A percentile compares a stretch with the other conserved stretches of the same genome.
Evolutionary conservation across 1,284 basidiomycete genomes (phyloP).

Genomic region (Trichosporon inkin): DNA sequence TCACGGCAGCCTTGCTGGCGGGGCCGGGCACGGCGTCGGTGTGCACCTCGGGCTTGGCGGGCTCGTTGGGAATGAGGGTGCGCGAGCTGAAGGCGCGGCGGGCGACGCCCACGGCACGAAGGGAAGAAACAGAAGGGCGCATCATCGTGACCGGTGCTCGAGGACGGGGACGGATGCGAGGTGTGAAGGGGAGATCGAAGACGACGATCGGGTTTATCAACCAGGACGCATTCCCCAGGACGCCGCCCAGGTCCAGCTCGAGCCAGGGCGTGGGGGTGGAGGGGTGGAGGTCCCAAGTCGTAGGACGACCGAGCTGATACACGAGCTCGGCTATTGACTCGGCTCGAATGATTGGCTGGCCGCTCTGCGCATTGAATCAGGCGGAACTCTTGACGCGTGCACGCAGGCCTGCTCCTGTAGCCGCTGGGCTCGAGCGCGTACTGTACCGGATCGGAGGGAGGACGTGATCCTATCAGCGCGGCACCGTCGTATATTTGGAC

Average conservation of each 20-base stretch:
- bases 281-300: background rate
- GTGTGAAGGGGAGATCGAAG: background rate
- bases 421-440: background rate
- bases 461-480: too few relatives aligned
- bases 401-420: background rate
- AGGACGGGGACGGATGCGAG: background rate
- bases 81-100: constrained; percentile 28
- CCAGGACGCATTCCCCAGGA: background rate
- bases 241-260: background rate
- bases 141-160: background rate
- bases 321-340: constrained; percentile 4
- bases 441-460: too few relatives aligned
- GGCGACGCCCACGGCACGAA: constrained; percentile 7
- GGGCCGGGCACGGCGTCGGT: constrained; percentile 30
- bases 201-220: background rate
- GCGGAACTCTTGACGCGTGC: background rate
- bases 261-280: too few relatives aligned
- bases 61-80: constrained; percentile 30
- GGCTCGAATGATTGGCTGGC: constrained; percentile 6
- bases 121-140: background rate
- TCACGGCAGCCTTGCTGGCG: constrained; percentile 24
- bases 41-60: constrained; percentile 21
- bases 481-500: too few relatives aligned
- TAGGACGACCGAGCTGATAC: constrained; percentile 1
- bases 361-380: background rate